These are phyloP conservation scores for Boletus bicolor DNA, from an alignment of 768 basidiomycete species.

Conservation along the genomic window DNA sequence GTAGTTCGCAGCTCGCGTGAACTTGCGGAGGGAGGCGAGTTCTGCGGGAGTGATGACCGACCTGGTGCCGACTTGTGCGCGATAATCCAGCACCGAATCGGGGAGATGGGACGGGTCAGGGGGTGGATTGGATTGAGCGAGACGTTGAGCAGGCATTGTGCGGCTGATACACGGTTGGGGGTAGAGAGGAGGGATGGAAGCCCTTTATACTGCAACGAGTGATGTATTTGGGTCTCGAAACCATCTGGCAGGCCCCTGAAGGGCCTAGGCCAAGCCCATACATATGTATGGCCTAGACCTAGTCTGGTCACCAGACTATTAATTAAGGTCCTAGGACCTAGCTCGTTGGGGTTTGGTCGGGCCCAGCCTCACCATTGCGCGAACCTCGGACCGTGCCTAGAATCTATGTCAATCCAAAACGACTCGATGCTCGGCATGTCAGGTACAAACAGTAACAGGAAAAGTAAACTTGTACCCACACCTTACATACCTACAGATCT, in stretches of 20 bases:
- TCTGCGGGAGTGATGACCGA: conserved; percentile 49
- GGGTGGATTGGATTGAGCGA: conserved; percentile 63
- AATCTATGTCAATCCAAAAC: no score
- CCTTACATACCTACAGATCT: background rate
- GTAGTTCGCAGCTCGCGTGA: conserved; percentile 64
- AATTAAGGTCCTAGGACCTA: no score
- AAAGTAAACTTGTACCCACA: no score
- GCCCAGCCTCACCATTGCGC: no score
- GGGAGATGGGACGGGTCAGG: conserved; percentile 68
- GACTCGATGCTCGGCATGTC: no score
- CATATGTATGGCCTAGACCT: no score
- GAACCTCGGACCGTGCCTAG: no score
- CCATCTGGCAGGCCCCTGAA: no score
- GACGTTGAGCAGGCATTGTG: conserved; percentile 56
- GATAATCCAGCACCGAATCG: conserved; percentile 48
- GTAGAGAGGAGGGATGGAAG: background rate
- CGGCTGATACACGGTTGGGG: background rate
- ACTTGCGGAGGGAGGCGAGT: conserved; percentile 48
- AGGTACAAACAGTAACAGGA: no score
- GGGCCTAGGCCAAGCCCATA: no score
- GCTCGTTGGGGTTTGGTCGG: no score
- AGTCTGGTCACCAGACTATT: no score
- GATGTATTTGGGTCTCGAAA: background rate
- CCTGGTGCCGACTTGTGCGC: conserved; percentile 46
- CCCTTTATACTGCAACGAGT: background rate